Conservation (phyloP, 306 rosid species). For the Crotalaria pallida region DNA sequence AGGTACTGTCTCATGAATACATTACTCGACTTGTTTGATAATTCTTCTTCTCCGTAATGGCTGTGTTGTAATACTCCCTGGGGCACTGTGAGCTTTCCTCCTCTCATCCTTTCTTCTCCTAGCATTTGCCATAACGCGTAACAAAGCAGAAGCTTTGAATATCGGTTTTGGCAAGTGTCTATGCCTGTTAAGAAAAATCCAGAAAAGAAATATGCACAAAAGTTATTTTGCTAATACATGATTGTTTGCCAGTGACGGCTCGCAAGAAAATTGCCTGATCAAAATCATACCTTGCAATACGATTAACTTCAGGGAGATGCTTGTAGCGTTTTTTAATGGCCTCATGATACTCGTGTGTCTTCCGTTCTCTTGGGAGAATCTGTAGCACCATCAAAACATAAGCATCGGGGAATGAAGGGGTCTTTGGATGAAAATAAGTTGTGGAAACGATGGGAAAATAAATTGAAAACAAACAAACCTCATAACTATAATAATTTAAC, state of each 20-base stretch:
- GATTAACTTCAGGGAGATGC: conserved; percentile 81
- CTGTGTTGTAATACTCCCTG: conserved; percentile 55
- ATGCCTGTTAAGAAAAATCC: conserved; percentile 42
- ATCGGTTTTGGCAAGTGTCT: conserved; percentile 72
- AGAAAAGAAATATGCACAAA: background rate
- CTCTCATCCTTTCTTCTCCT: conserved; percentile 59
- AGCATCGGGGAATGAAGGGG: conserved; percentile 9
- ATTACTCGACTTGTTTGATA: conserved; percentile 58
- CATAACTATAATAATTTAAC: background rate
- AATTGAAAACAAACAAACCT: background rate
- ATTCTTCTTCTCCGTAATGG: conserved; percentile 62
- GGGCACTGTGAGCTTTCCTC: conserved; percentile 83
- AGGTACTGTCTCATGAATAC: background rate
- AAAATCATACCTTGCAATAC: conserved; percentile 59
- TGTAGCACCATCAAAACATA: conserved; percentile 25
- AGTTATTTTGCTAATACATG: background rate
- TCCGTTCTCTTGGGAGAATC: conserved; percentile 90
- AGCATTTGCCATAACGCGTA: conserved; percentile 56
- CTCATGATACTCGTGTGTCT: conserved; percentile 73
- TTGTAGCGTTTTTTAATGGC: conserved; percentile 79
- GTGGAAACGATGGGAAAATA: background rate
- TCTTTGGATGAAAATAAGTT: background rate
- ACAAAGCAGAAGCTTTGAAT: conserved; percentile 51
- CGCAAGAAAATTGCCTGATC: background rate
- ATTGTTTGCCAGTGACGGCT: background rate